A percentile compares a stretch with the other conserved stretches of the same genome.
Conservation (phyloP, 257 asterid species). For the Paulownia fortunei region DNA sequence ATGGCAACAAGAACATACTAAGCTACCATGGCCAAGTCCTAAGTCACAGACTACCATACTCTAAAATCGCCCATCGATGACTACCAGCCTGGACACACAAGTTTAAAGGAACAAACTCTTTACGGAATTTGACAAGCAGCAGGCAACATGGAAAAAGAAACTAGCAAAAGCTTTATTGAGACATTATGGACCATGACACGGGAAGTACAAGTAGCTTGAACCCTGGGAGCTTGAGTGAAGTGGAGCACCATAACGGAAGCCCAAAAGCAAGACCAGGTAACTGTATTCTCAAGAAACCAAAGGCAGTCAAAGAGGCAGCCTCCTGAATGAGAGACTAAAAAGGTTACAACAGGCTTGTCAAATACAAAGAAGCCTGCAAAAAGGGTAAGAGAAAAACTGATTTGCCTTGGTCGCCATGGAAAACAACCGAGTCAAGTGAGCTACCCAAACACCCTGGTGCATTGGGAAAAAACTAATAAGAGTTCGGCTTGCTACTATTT, state of each 20-base stretch:
- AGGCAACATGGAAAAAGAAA: background rate
- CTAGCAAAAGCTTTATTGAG: constrained; percentile 34
- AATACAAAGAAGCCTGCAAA: constrained; percentile 62
- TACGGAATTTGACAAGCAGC: background rate
- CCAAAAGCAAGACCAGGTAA: constrained; percentile 29
- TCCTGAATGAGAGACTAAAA: constrained; percentile 35
- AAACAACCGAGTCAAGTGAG: constrained; percentile 58
- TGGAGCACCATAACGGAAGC: constrained; percentile 28
- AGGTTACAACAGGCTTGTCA: constrained; percentile 53
- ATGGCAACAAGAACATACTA: constrained; percentile 41
- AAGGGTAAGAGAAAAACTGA: constrained; percentile 36
- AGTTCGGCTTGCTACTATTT: background rate
- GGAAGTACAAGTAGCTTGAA: constrained; percentile 14
- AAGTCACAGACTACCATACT: constrained; percentile 39
- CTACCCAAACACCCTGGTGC: constrained; percentile 20
- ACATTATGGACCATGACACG: background rate
- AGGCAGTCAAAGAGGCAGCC: constrained; percentile 50
- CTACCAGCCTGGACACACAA: constrained; percentile 12
- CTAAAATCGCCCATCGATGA: constrained; percentile 18
- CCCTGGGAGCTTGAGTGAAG: constrained; percentile 3
- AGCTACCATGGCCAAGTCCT: constrained; percentile 56
- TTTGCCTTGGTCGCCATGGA: constrained; percentile 49
- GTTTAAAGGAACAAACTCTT: background rate
- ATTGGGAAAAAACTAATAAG: constrained; percentile 20
- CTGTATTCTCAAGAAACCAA: constrained; percentile 49